Evolutionary conservation across 768 basidiomycete species (phyloP).

Genomic region (Tubosaeta sp.): DNA sequence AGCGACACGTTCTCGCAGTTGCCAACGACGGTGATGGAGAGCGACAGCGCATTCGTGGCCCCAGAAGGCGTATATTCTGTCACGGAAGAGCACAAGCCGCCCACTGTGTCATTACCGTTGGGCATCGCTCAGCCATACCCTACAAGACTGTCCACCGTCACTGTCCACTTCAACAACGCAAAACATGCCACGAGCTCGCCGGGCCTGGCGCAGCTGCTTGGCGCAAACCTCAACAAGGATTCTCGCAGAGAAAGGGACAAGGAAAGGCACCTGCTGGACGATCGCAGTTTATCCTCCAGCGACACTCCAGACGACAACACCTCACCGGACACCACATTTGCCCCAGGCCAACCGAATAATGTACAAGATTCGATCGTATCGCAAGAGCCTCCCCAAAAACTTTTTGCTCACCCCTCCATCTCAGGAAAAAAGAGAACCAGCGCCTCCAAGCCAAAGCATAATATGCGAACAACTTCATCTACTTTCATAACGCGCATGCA

Average conservation of each 20-base stretch:
- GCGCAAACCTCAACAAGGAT: constrained; percentile 56
- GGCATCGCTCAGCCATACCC: constrained; percentile 42
- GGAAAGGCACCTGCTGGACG: constrained; percentile 42
- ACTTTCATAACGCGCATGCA: constrained; percentile 90
- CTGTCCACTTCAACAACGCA: constrained; percentile 56
- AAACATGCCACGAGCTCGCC: constrained; percentile 49
- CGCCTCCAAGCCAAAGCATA: constrained; percentile 77
- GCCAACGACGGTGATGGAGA: constrained; percentile 52
- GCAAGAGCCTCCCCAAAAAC: constrained; percentile 41
- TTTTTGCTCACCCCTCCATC: constrained; percentile 55
- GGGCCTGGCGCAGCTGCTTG: constrained; percentile 64
- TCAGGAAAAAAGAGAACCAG: constrained; percentile 58
- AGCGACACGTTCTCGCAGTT: constrained; percentile 13
- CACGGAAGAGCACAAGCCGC: constrained; percentile 80
- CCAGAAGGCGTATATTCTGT: constrained; percentile 89
- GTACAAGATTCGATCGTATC: constrained; percentile 27
- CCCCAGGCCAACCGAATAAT: constrained; percentile 27
- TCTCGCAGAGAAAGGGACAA: constrained; percentile 40
- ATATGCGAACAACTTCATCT: constrained; percentile 85
- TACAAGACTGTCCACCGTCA: constrained; percentile 57
- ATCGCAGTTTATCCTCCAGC: constrained; percentile 75
- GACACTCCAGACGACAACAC: constrained; percentile 64
- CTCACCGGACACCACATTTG: constrained; percentile 38
- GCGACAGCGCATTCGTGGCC: constrained; percentile 79
- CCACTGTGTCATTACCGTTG: constrained; percentile 38